Base-by-base conservation (phyloP, 2,329 filamentous ascomycete species). In the Aureobasidium melanogenum region DNA sequence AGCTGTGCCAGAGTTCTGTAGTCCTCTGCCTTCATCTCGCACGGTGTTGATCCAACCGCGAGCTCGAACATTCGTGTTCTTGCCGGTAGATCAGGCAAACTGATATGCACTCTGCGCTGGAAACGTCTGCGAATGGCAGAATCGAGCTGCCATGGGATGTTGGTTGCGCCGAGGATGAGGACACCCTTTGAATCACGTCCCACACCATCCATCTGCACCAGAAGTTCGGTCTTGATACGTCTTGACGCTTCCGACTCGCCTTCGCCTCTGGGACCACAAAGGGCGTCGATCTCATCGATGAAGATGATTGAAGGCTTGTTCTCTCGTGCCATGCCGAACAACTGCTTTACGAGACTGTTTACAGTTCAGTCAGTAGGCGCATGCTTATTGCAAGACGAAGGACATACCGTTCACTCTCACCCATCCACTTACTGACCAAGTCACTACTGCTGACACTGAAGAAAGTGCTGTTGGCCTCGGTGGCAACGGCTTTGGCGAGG, bases 361-460 rank as follows among this genome's bases (percentile, higher is more conserved):
- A 5, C 1, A 8, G 2, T 5, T n/a, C 8, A 44, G 34, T 58
- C 19, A 41, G 44, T 24, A 15, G 30, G 36, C 51, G 19, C 48
- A 47, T 48, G 28, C 22, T 26, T 38, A 9, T 30, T 15, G 32
- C 10, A 15, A 7, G 55, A 68, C 32, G 67, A 65, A 46, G 5
- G 17, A 68, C 80, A 52, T 78, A 95, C 90, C 91, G 85, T 84
- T 99, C 94, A 80, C 89, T 95, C 77, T 99, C 94, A 79, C 94
- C 94, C 94, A 99, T 99, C 94, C 94, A 99, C 74, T 99, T 99
- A 74, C 91, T 96, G 64, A 99, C 94, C 75, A 99, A 75, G 73
- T 99, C 94, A 72, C 91, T 96, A 81, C 90, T 96, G 77, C 90
- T 96, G 67, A 99, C 93, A 71, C 91, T 97, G 82, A 99, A 99